These are phyloP conservation scores for Linderniella brevidens DNA, from an alignment of 257 asterid species.

Conservation along the genomic window DNA sequence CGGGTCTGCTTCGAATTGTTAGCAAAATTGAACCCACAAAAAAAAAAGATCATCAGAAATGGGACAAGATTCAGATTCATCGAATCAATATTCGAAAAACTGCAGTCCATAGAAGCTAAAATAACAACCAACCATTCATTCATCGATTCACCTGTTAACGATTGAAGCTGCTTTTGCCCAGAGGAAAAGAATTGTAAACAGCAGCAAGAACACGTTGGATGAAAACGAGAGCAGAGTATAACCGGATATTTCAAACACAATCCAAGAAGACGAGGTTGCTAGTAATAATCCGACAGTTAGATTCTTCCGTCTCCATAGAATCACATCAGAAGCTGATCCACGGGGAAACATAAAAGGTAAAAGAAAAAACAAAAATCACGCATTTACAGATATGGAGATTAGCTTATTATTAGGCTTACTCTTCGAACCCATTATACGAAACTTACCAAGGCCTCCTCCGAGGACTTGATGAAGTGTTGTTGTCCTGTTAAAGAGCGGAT, in stretches of 20 bases:
- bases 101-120: not conserved
- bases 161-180: conserved; percentile 92
- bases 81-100: not conserved
- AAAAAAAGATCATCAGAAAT: not conserved
- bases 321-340: conserved; percentile 69
- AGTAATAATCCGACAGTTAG: conserved; percentile 35
- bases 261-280: conserved; percentile 48
- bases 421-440: not conserved
- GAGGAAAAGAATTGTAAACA: conserved; percentile 58
- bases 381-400: conserved; percentile 7
- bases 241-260: conserved; percentile 75
- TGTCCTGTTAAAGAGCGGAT: conserved; percentile 44
- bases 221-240: conserved; percentile 48
- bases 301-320: conserved; percentile 58
- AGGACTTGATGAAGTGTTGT: conserved; percentile 67
- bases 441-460: conserved; percentile 64
- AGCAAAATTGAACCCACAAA: conserved; percentile 3
- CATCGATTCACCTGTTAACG: conserved; percentile 42
- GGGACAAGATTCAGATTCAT: not conserved
- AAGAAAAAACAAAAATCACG: conserved; percentile 6
- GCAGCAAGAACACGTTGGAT: conserved; percentile 67
- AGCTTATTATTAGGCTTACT: conserved; percentile 1
- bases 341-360: not conserved
- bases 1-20: conserved; percentile 39
- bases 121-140: not conserved